Evolutionary conservation across 768 basidiomycete genomes (phyloP).

Genomic region (Cystofilobasidium ferigula): DNA sequence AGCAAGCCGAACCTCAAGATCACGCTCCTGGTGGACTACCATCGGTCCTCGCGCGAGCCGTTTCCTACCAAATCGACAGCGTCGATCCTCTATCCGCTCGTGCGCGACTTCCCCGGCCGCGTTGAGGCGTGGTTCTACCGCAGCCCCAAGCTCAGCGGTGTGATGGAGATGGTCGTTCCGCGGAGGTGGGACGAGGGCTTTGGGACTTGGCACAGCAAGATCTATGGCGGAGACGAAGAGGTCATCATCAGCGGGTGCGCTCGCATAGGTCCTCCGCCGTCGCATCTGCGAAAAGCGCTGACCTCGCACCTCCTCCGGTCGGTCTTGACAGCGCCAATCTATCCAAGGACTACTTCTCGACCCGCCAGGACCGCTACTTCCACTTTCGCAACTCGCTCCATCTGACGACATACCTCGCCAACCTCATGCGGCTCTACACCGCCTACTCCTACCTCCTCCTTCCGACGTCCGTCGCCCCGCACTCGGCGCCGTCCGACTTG

Average conservation of each 20-base stretch:
- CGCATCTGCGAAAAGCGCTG: not conserved
- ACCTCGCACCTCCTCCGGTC: too few species aligned
- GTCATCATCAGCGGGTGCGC: constrained; percentile 79
- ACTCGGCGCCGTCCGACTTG: constrained; percentile 25
- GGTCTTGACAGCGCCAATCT: constrained; percentile 69
- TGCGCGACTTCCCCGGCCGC: constrained; percentile 58
- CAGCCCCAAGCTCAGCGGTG: constrained; percentile 68
- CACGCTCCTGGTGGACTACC: constrained; percentile 62
- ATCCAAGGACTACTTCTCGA: constrained; percentile 81
- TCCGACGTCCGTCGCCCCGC: constrained; percentile 30
- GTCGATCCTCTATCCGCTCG: constrained; percentile 53
- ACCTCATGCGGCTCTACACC: constrained; percentile 58
- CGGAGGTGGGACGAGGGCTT: constrained; percentile 94
- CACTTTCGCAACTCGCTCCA: constrained; percentile 52
- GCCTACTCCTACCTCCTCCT: constrained; percentile 59
- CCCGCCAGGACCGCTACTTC: constrained; percentile 90
- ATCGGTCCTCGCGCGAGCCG: constrained; percentile 43
- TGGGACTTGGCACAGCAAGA: constrained; percentile 97
- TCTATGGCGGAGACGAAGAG: constrained; percentile 86
- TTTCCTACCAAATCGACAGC: constrained; percentile 43
- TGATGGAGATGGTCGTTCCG: constrained; percentile 67
- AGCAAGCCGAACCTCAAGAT: constrained; percentile 54
- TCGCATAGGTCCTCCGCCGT: not conserved
- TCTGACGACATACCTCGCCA: constrained; percentile 71
- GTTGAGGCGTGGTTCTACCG: constrained; percentile 73